phyloP scores from a whole-genome alignment of 169 alveolate species.

The Eimeria brunetti region DNA sequence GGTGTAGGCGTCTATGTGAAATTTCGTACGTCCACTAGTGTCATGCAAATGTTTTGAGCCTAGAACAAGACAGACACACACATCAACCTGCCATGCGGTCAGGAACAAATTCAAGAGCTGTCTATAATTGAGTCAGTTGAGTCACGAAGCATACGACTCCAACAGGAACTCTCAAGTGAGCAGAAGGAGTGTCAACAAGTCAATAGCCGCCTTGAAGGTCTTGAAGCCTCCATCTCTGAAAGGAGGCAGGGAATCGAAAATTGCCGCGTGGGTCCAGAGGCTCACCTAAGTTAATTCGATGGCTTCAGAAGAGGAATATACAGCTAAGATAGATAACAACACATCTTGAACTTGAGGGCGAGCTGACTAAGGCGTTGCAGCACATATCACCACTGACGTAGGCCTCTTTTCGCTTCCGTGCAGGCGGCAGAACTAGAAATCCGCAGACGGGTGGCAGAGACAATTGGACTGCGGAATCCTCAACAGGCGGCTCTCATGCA shows the following conservation, averaged over 20 bases:
- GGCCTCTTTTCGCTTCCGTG: neutral
- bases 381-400: neutral
- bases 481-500: conserved; percentile 65
- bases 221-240: conserved; percentile 44
- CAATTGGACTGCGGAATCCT: conserved; percentile 43
- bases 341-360: neutral
- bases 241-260: conserved; percentile 37
- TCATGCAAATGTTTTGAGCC: neutral
- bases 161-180: conserved; percentile 34
- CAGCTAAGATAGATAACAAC: neutral
- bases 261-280: conserved; percentile 34
- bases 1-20: neutral
- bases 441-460: conserved; percentile 57
- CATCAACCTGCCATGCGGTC: neutral
- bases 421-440: conserved; percentile 61
- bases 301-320: neutral
- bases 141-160: conserved; percentile 13
- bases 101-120: conserved; percentile 65
- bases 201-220: conserved; percentile 28
- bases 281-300: neutral
- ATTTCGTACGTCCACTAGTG: neutral
- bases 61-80: neutral
- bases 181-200: conserved; percentile 40
- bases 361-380: neutral
- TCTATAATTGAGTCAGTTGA: conserved; percentile 42